Conservation (phyloP, 1,139 yeast genomes). For the Pichia sp. region DNA sequence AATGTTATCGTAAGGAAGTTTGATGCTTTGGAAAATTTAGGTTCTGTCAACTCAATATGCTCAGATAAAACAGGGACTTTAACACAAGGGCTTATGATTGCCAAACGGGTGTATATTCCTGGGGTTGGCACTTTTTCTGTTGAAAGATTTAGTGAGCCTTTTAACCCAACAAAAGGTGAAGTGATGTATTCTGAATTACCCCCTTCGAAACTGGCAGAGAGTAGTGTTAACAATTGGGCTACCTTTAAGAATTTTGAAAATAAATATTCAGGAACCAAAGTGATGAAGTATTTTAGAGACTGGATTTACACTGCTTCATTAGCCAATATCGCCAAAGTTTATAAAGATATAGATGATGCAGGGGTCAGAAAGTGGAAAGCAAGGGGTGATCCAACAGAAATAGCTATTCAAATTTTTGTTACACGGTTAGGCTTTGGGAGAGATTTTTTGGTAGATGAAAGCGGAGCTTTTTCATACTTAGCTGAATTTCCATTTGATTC, state of each 20-base stretch:
- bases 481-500: constrained; percentile 79
- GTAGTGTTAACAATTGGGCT: constrained; percentile 30
- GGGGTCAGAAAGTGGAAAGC: constrained; percentile 57
- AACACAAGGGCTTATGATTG: constrained; percentile 78
- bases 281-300: constrained; percentile 34
- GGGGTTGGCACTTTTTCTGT: constrained; percentile 63
- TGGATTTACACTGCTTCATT: constrained; percentile 63
- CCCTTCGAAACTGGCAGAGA: constrained; percentile 34
- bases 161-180: constrained; percentile 67
- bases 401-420: constrained; percentile 73
- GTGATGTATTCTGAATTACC: constrained; percentile 41
- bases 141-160: constrained; percentile 60
- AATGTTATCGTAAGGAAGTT: constrained; percentile 74
- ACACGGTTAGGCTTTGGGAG: constrained; percentile 52
- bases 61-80: constrained; percentile 83
- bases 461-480: constrained; percentile 39
- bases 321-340: constrained; percentile 68
- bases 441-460: constrained; percentile 38
- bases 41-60: constrained; percentile 77
- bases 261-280: constrained; percentile 21
- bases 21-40: constrained; percentile 75
- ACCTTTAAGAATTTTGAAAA: constrained; percentile 24
- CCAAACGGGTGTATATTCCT: constrained; percentile 75
- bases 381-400: constrained; percentile 82
- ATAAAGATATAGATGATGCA: constrained; percentile 39